Evolutionary conservation across 352 stramenopile genomes (phyloP).

Genomic region (Phytophthora pinifolia): DNA sequence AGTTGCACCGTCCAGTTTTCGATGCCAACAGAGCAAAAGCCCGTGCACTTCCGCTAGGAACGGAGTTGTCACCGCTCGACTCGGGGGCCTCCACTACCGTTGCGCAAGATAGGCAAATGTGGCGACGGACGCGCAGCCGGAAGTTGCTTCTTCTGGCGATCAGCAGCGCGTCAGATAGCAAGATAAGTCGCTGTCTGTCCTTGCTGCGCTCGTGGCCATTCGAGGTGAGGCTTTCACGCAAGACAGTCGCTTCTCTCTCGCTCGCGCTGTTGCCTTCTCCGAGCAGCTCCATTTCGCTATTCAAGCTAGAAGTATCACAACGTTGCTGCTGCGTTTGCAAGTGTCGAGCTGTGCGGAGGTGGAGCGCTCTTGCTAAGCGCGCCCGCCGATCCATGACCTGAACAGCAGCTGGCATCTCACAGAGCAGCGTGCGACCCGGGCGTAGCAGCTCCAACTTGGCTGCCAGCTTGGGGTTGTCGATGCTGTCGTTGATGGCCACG

Average conservation of each 20-base stretch:
- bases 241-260: slow-evolving; percentile 11
- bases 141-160: slow-evolving; percentile 55
- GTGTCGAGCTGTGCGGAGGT: slow-evolving; percentile 9
- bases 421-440: slow-evolving; percentile 48
- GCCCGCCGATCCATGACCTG: slow-evolving; percentile 23
- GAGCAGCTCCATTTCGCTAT: slow-evolving; percentile 29
- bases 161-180: slow-evolving; percentile 67
- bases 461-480: slow-evolving; percentile 32
- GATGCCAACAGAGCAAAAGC: slow-evolving; percentile 48
- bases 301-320: slow-evolving; percentile 12
- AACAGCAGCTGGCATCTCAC: slow-evolving; percentile 39
- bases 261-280: slow-evolving; percentile 10
- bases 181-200: slow-evolving; percentile 48
- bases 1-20: slow-evolving; percentile 56
- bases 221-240: slow-evolving; percentile 28
- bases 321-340: slow-evolving; percentile 3
- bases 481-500: slow-evolving; percentile 39
- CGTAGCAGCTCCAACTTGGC: slow-evolving; percentile 46
- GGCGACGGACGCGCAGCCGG: slow-evolving; percentile 51
- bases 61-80: background rate
- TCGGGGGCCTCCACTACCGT: slow-evolving; percentile 33
- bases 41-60: background rate
- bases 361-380: slow-evolving; percentile 17
- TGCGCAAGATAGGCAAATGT: slow-evolving; percentile 64
- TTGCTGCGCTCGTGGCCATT: slow-evolving; percentile 16